Evolutionary conservation across 805 yeast genomes (phyloP).

Genomic region (Kluyveromyces starmeri): DNA sequence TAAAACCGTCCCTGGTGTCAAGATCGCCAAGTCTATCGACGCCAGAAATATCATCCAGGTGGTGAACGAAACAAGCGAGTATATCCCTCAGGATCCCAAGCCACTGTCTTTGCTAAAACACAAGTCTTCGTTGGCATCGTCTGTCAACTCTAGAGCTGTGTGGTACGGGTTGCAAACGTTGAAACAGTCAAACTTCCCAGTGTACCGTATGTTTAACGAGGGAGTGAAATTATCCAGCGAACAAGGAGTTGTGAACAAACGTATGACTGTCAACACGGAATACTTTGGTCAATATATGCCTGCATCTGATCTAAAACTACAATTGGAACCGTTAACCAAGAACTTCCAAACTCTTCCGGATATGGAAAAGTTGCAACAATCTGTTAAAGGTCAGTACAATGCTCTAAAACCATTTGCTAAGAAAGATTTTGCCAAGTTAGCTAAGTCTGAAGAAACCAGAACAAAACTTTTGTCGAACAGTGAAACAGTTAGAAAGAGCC

Average conservation of each 20-base stretch:
- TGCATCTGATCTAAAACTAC: constrained; percentile 37
- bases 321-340: constrained; percentile 20
- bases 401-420: constrained; percentile 7
- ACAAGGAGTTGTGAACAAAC: constrained; percentile 10
- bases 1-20: constrained; percentile 12
- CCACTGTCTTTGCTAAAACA: constrained; percentile 20
- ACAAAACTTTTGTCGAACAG: constrained; percentile 14
- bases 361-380: constrained; percentile 9
- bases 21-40: not conserved
- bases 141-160: constrained; percentile 14
- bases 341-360: constrained; percentile 14
- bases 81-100: constrained; percentile 20
- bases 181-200: constrained; percentile 20
- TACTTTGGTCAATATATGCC: constrained; percentile 65
- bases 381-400: constrained; percentile 19
- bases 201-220: constrained; percentile 17
- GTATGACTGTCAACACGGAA: constrained; percentile 36
- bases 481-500: constrained; percentile 18
- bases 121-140: constrained; percentile 15
- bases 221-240: constrained; percentile 10
- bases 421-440: constrained; percentile 12
- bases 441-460: constrained; percentile 14
- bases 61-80: constrained; percentile 7
- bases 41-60: not conserved
- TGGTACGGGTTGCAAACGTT: constrained; percentile 16